These are phyloP conservation scores for Arctium lappa DNA, from an alignment of 129 eudicot genomes.

Conservation along the genomic window DNA sequence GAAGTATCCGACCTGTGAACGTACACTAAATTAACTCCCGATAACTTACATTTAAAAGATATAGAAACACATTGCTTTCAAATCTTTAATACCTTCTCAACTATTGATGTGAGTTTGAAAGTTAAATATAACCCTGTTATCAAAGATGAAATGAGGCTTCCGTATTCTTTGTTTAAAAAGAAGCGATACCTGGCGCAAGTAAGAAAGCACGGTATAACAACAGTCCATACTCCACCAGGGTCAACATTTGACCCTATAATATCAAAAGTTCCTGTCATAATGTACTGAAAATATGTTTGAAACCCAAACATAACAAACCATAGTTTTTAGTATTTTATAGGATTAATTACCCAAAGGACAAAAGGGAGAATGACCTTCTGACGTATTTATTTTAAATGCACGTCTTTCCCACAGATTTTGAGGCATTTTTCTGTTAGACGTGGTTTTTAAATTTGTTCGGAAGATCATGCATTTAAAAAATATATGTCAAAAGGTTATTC, in stretches of 20 bases:
- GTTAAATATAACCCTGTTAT: slow-evolving; percentile 64
- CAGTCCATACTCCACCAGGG: slow-evolving; percentile 57
- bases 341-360: slow-evolving; percentile 1
- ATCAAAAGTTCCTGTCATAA: slow-evolving; percentile 21
- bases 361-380: not conserved
- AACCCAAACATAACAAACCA: slow-evolving; percentile 5
- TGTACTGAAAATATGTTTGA: not conserved
- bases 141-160: slow-evolving; percentile 69
- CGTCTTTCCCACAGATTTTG: too few species aligned
- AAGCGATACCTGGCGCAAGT: slow-evolving; percentile 77
- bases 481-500: not conserved
- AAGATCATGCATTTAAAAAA: not conserved
- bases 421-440: too few species aligned
- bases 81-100: slow-evolving; percentile 48
- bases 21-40: not conserved
- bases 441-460: too few species aligned
- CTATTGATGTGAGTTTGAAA: slow-evolving; percentile 67
- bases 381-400: not conserved
- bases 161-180: slow-evolving; percentile 68
- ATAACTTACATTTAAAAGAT: not conserved
- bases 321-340: not conserved
- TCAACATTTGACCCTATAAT: slow-evolving; percentile 63
- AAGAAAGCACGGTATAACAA: slow-evolving; percentile 67
- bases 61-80: not conserved
- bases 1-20: slow-evolving; percentile 50